phyloP scores from a whole-genome alignment of 2,329 filamentous ascomycete genomes.

The Diaporthe caulivora region DNA sequence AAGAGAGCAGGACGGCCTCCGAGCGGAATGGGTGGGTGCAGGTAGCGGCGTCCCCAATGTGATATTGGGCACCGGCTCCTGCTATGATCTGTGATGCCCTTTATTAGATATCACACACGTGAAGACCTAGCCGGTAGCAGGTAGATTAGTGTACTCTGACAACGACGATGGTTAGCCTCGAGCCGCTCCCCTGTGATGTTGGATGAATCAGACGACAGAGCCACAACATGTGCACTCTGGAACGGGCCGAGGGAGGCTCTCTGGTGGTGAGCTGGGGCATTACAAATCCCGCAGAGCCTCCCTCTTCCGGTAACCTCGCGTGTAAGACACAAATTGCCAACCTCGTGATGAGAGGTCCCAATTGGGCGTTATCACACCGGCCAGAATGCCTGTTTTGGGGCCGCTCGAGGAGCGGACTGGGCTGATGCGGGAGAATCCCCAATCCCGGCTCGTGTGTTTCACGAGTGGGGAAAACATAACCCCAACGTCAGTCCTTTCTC shows the following conservation, averaged over 20 bases:
- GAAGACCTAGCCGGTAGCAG: no score
- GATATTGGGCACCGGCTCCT: no score
- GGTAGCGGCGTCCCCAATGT: no score
- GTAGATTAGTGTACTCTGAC: no score
- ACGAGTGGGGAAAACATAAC: constrained; percentile 24
- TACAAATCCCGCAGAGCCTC: constrained; percentile 3
- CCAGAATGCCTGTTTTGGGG: not conserved
- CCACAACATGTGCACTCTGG: not conserved
- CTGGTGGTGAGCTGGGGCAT: not conserved
- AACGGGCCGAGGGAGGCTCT: constrained; percentile 13
- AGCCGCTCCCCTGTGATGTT: no score
- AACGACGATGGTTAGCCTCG: no score
- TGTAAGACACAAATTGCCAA: not conserved
- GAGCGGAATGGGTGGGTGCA: no score
- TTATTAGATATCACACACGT: no score
- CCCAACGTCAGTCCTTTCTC: not conserved
- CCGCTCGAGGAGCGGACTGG: no score
- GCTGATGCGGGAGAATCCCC: not conserved
- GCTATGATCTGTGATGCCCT: no score
- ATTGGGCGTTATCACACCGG: not conserved
- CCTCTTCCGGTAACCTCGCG: not conserved
- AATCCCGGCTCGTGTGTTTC: constrained; percentile 14
- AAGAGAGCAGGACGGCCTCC: no score
- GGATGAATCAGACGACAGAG: no score
- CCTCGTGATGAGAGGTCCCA: not conserved